Percentiles rank a stretch among this genome's conserved stretches.
These are phyloP conservation scores for Hemisphaericaspora nanyangensis DNA, from an alignment of 805 yeast species.

Conservation along the genomic window DNA sequence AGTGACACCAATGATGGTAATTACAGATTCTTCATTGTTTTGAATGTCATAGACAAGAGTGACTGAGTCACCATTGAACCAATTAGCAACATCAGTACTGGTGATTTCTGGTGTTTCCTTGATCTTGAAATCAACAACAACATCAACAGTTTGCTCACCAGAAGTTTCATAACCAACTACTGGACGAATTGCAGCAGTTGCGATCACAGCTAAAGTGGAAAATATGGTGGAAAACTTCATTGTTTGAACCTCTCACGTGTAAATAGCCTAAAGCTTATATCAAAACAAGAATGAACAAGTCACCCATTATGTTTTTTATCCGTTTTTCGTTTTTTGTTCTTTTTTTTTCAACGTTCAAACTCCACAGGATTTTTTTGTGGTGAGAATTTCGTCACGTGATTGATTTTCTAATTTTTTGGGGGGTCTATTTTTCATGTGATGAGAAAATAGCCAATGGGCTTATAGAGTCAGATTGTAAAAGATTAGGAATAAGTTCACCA, in stretches of 20 bases:
- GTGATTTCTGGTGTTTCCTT: conserved; percentile 40
- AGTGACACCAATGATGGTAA: conserved; percentile 61
- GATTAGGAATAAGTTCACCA: too few relatives aligned
- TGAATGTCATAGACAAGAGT: conserved; percentile 48
- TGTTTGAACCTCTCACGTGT: background rate
- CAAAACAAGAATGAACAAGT: background rate
- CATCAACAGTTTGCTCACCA: conserved; percentile 10
- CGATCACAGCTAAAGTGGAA: conserved; percentile 5
- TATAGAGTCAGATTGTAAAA: too few relatives aligned
- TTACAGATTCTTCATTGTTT: conserved; percentile 55
- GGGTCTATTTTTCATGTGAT: too few relatives aligned
- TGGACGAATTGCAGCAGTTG: conserved; percentile 3
- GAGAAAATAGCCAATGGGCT: too few relatives aligned
- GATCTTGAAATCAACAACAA: conserved; percentile 47
- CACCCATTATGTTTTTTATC: background rate
- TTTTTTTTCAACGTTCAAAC: background rate
- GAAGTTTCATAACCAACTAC: conserved; percentile 9
- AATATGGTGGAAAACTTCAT: conserved; percentile 16
- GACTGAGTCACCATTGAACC: conserved; percentile 49
- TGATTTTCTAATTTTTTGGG: too few relatives aligned
- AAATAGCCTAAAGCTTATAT: too few relatives aligned
- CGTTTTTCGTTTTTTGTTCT: background rate
- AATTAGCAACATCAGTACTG: conserved; percentile 38
- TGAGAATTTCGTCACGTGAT: too few relatives aligned
- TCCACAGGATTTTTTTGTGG: background rate